Evolutionary conservation across 495 filamentous ascomycete species (phyloP).

Genomic region (Aspergillus funiculosus): DNA sequence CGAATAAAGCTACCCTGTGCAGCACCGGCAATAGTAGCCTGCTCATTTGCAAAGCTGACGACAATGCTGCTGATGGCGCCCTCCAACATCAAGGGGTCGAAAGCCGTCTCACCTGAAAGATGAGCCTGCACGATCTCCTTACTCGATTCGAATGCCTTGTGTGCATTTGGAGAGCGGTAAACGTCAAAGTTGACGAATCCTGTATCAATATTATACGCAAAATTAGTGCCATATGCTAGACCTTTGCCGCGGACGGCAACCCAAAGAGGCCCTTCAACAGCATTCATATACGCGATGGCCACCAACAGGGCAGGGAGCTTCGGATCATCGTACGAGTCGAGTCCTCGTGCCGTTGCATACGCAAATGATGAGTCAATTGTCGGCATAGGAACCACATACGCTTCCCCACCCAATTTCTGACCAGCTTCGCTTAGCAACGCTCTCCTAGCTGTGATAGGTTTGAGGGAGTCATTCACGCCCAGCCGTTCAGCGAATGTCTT

Average conservation of each 20-base stretch:
- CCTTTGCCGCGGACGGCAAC: slow-evolving; percentile 84
- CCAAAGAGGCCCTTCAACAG: slow-evolving; percentile 93
- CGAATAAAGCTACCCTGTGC: slow-evolving; percentile 76
- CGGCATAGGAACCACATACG: slow-evolving; percentile 81
- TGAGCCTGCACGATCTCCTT: slow-evolving; percentile 67
- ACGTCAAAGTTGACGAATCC: slow-evolving; percentile 77
- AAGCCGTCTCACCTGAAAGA: slow-evolving; percentile 51
- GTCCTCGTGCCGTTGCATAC: slow-evolving; percentile 65
- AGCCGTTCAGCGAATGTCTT: slow-evolving; percentile 53
- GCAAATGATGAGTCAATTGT: slow-evolving; percentile 92
- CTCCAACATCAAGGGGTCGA: slow-evolving; percentile 80
- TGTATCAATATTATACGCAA: slow-evolving; percentile 65
- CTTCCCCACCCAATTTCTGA: slow-evolving; percentile 60
- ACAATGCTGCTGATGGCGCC: slow-evolving; percentile 87
- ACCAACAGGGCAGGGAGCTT: slow-evolving; percentile 78
- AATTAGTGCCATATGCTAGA: slow-evolving; percentile 79
- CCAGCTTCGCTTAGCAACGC: slow-evolving; percentile 67
- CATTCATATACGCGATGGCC: slow-evolving; percentile 82
- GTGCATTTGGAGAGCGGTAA: slow-evolving; percentile 83
- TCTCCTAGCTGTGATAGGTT: slow-evolving; percentile 53
- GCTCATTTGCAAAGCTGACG: slow-evolving; percentile 74
- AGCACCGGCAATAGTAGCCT: slow-evolving; percentile 73
- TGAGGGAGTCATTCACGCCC: slow-evolving; percentile 42
- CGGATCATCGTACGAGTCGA: slow-evolving; percentile 68
- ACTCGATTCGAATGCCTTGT: slow-evolving; percentile 75